Evolutionary conservation across 2,329 filamentous ascomycete genomes (phyloP).

Genomic region (Pseudocercospora fuligena): DNA sequence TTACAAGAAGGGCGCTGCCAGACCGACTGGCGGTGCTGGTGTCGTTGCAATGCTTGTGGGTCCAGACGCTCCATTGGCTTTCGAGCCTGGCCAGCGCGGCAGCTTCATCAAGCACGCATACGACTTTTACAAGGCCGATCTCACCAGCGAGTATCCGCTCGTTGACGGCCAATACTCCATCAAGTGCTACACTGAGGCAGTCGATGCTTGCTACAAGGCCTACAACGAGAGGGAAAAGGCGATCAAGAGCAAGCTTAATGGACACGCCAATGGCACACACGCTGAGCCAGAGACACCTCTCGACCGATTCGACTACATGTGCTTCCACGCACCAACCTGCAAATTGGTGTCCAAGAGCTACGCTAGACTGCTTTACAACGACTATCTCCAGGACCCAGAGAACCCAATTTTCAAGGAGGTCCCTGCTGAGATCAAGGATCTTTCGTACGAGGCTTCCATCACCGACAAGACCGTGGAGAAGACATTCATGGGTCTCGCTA

Average conservation of each 20-base stretch:
- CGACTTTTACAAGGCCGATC: slow-evolving; percentile 61
- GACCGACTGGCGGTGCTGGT: slow-evolving; percentile 58
- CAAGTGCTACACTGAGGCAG: slow-evolving; percentile 58
- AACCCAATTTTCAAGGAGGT: slow-evolving; percentile 57
- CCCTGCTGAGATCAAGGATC: slow-evolving; percentile 52
- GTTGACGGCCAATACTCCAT: slow-evolving; percentile 60
- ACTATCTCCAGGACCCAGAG: slow-evolving; percentile 53
- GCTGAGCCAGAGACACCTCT: slow-evolving; percentile 50
- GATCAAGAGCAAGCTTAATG: slow-evolving; percentile 50
- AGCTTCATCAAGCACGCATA: slow-evolving; percentile 58
- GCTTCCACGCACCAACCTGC: slow-evolving; percentile 60
- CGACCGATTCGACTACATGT: slow-evolving; percentile 61
- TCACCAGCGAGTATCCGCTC: slow-evolving; percentile 59
- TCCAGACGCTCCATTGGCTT: slow-evolving; percentile 55
- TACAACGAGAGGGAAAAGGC: slow-evolving; percentile 56
- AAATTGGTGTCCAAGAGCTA: slow-evolving; percentile 61
- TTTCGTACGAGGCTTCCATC: slow-evolving; percentile 53
- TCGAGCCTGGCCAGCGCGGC: slow-evolving; percentile 57
- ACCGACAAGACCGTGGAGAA: slow-evolving; percentile 60
- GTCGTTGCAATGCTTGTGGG: slow-evolving; percentile 60
- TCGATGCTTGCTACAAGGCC: slow-evolving; percentile 59
- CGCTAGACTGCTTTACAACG: slow-evolving; percentile 58
- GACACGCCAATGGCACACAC: slow-evolving; percentile 47
- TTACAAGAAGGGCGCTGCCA: slow-evolving; percentile 60
- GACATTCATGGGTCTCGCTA: slow-evolving; percentile 57